Percentiles rank a stretch among this genome's conserved stretches.
Evolutionary conservation across 2,329 filamentous ascomycete genomes (phyloP).

Genomic region (Hymenoscyphus albidus): DNA sequence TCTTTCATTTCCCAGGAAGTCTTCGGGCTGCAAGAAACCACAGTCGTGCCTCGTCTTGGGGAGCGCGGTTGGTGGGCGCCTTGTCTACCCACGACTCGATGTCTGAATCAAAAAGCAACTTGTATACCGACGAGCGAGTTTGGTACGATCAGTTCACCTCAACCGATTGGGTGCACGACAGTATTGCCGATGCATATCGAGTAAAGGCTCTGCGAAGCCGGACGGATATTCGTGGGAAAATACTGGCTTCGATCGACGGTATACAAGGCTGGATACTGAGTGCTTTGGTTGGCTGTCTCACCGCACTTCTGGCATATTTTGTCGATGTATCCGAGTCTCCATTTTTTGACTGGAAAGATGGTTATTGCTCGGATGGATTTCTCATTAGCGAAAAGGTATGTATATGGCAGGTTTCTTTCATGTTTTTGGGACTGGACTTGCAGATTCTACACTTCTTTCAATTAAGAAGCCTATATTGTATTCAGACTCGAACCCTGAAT

Average conservation of each 20-base stretch:
- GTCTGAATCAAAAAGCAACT: slow-evolving; percentile 60
- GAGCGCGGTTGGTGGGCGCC: slow-evolving; percentile 58
- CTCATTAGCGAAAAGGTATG: slow-evolving; percentile 66
- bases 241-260: slow-evolving; percentile 75
- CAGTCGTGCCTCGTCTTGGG: slow-evolving; percentile 55
- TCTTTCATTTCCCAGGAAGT: slow-evolving; percentile 26
- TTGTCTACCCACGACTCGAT: slow-evolving; percentile 42
- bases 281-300: slow-evolving; percentile 80
- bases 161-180: slow-evolving; percentile 97
- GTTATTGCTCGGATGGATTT: slow-evolving; percentile 73
- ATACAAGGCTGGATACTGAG: slow-evolving; percentile 93
- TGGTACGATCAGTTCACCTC: slow-evolving; percentile 99
- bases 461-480: not conserved
- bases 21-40: slow-evolving; percentile 36
- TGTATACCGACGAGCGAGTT: slow-evolving; percentile 77
- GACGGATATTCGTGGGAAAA: slow-evolving; percentile 78
- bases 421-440: not conserved
- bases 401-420: not conserved
- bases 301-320: slow-evolving; percentile 80
- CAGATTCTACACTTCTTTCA: not conserved
- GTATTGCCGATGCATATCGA: slow-evolving; percentile 88
- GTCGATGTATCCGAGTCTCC: slow-evolving; percentile 83
- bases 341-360: slow-evolving; percentile 87
- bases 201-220: slow-evolving; percentile 77
- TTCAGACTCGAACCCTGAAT: not conserved